phyloP scores from a whole-genome alignment of 805 yeast genomes.

The Suhomyces sp. region DNA sequence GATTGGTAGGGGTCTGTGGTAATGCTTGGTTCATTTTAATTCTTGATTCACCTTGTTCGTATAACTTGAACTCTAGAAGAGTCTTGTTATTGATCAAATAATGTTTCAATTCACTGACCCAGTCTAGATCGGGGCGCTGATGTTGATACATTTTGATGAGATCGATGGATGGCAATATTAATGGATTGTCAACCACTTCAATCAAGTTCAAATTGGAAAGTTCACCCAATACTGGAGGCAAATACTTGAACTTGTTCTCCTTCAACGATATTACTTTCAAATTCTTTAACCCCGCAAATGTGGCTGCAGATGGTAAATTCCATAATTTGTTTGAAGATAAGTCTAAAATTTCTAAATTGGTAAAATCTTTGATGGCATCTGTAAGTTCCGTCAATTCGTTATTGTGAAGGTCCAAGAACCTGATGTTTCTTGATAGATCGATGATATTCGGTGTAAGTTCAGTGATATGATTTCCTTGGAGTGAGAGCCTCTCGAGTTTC shows the following conservation, averaged over 20 bases:
- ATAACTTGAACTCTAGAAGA: constrained; percentile 28
- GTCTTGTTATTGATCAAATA: constrained; percentile 38
- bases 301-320: constrained; percentile 38
- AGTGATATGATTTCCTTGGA: constrained; percentile 51
- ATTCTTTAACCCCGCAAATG: constrained; percentile 30
- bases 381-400: constrained; percentile 61
- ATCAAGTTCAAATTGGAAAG: constrained; percentile 54
- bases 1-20: constrained; percentile 1
- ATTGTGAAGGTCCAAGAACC: constrained; percentile 65
- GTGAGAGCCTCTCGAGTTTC: constrained; percentile 47
- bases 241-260: constrained; percentile 53
- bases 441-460: constrained; percentile 49
- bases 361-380: constrained; percentile 27
- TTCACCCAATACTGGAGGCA: constrained; percentile 54
- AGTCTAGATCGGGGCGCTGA: constrained; percentile 42
- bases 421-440: constrained; percentile 41
- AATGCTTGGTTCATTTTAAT: constrained; percentile 8
- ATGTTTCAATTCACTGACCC: constrained; percentile 42
- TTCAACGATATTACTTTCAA: constrained; percentile 62
- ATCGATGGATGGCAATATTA: constrained; percentile 46
- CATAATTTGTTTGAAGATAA: constrained; percentile 55
- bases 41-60: constrained; percentile 11
- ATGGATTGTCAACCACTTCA: constrained; percentile 64
- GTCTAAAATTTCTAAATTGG: constrained; percentile 62
- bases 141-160: constrained; percentile 32